These are phyloP conservation scores for Aspergillus fumigatus DNA, from an alignment of 2,329 filamentous ascomycete genomes.

Conservation along the genomic window DNA sequence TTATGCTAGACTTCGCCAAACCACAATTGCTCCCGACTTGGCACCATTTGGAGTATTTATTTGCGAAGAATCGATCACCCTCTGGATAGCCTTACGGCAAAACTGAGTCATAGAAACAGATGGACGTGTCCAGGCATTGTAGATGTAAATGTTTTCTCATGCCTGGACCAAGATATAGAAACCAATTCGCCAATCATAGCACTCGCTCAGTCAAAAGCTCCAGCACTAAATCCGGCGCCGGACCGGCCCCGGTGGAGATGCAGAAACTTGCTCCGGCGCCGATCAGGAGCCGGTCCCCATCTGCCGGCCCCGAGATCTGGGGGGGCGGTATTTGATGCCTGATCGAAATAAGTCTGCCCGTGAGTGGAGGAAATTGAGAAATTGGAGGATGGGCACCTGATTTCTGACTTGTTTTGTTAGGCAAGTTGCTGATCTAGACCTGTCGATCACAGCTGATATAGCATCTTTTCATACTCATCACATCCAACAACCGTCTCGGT, in stretches of 20 bases:
- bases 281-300: background rate
- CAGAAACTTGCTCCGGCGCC: background rate
- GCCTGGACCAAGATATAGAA: background rate
- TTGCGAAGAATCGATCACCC: background rate
- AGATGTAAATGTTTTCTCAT: background rate
- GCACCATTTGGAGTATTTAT: background rate
- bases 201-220: background rate
- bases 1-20: background rate
- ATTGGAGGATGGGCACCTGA: background rate
- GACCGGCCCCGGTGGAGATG: background rate
- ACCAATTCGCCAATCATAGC: conserved; percentile 1
- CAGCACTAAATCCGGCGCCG: background rate
- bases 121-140: background rate
- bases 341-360: background rate
- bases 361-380: background rate
- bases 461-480: background rate
- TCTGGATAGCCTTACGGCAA: background rate
- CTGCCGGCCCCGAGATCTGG: background rate
- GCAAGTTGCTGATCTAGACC: background rate
- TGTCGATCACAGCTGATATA: background rate
- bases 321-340: conserved; percentile 1
- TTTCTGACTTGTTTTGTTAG: background rate
- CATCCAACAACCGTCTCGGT: background rate
- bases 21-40: background rate
- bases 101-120: background rate